These are phyloP conservation scores for Fragaria nilgerrensis DNA, from an alignment of 306 rosid genomes.

Conservation along the genomic window DNA sequence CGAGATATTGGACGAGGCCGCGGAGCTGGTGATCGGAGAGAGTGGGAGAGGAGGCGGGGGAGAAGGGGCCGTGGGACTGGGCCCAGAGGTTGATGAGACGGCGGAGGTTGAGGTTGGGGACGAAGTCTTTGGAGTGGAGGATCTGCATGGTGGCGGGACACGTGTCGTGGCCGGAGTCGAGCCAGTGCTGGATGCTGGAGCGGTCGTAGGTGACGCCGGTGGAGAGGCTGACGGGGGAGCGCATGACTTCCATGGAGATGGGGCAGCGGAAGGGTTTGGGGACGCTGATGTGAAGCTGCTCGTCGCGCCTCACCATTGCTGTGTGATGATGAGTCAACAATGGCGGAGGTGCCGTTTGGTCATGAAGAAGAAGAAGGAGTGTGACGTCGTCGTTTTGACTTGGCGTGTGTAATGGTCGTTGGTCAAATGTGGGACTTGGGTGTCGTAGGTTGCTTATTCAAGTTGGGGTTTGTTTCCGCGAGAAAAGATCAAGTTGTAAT, in stretches of 20 bases:
- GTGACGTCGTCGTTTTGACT: conserved; percentile 7
- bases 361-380: background rate
- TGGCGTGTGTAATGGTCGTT: background rate
- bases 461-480: background rate
- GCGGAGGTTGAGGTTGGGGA: conserved; percentile 59
- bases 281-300: conserved; percentile 43
- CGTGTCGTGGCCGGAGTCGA: conserved; percentile 56
- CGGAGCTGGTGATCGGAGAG: conserved; percentile 26
- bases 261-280: conserved; percentile 55
- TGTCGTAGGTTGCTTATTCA: background rate
- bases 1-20: conserved; percentile 20
- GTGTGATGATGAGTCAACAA: background rate
- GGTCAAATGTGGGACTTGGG: conserved; percentile 14
- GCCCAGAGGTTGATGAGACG: conserved; percentile 57
- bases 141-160: conserved; percentile 65
- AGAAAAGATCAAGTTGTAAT: too few species aligned
- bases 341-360: background rate
- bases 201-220: conserved; percentile 76
- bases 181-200: conserved; percentile 61
- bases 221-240: conserved; percentile 57
- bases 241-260: conserved; percentile 61
- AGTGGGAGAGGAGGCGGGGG: conserved; percentile 22
- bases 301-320: conserved; percentile 43
- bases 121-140: conserved; percentile 52
- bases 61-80: conserved; percentile 30